Evolutionary conservation across 176 grass and related monocot species (phyloP).

Genomic region (Oryza coarctata): DNA sequence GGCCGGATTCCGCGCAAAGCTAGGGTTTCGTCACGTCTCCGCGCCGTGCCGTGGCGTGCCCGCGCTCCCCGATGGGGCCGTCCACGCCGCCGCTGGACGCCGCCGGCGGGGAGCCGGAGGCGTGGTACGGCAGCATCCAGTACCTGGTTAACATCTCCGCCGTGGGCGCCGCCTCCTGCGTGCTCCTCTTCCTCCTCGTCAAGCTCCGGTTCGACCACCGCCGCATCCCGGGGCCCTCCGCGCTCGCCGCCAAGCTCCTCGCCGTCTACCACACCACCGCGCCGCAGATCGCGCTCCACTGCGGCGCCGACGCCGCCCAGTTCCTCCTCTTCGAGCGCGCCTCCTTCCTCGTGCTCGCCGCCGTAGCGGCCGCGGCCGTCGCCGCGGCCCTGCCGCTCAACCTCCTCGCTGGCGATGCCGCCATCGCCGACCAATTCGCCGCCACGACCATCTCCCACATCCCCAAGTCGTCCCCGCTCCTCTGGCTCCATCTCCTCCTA

Average conservation of each 20-base stretch:
- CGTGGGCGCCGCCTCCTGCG: constrained; percentile 73
- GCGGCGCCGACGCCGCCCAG: constrained; percentile 95
- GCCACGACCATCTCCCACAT: constrained; percentile 94
- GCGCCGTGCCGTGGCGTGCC: neutral
- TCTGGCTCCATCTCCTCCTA: constrained; percentile 91
- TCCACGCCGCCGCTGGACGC: constrained; percentile 44
- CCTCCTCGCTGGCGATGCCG: constrained; percentile 67
- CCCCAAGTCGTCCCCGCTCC: constrained; percentile 59
- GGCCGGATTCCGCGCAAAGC: neutral
- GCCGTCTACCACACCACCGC: constrained; percentile 92
- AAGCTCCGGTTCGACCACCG: constrained; percentile 95
- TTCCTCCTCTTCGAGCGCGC: constrained; percentile 96
- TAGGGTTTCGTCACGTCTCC: constrained; percentile 37
- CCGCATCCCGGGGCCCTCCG: constrained; percentile 88
- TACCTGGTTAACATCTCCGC: constrained; percentile 98
- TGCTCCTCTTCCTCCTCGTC: constrained; percentile 89
- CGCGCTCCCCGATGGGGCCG: constrained; percentile 14
- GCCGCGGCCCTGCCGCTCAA: constrained; percentile 66
- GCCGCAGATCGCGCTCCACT: constrained; percentile 97
- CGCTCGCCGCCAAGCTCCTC: constrained; percentile 85
- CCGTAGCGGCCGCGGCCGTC: constrained; percentile 54
- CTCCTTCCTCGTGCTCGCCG: constrained; percentile 73
- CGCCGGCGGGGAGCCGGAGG: constrained; percentile 52
- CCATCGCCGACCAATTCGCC: constrained; percentile 78
- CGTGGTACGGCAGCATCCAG: constrained; percentile 98